These are phyloP conservation scores for Hypoxylon sp. DNA, from an alignment of 2,329 filamentous ascomycete genomes.

Conservation along the genomic window DNA sequence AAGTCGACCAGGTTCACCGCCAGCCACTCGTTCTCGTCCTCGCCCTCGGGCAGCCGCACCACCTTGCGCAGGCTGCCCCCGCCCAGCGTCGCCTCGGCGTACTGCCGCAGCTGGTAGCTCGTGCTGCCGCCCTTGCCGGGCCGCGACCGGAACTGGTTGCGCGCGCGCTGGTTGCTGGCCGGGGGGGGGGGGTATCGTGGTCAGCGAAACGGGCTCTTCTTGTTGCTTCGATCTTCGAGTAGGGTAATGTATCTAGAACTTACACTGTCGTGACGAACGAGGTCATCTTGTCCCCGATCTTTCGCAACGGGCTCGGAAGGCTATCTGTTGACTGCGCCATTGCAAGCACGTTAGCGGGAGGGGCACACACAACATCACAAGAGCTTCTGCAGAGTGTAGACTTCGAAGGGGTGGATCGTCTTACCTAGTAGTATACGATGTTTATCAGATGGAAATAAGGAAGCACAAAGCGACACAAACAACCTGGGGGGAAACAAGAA, in stretches of 20 bases:
- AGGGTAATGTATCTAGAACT: slow-evolving; percentile 27
- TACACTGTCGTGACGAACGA: slow-evolving; percentile 77
- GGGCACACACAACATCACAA: slow-evolving; percentile 6
- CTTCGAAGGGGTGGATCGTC: neutral
- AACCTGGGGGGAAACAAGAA: neutral
- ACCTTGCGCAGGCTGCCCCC: slow-evolving; percentile 95
- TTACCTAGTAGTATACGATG: neutral
- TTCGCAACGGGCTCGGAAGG: slow-evolving; percentile 27
- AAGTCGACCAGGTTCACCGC: slow-evolving; percentile 99
- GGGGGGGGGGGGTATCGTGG: slow-evolving; percentile 38
- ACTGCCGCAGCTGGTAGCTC: slow-evolving; percentile 92
- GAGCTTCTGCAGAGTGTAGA: neutral
- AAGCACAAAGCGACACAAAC: slow-evolving; percentile 5
- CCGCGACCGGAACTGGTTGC: slow-evolving; percentile 90
- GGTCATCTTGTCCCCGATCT: slow-evolving; percentile 62
- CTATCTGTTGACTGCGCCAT: slow-evolving; percentile 36
- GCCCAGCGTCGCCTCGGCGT: slow-evolving; percentile 95
- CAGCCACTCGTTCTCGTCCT: slow-evolving; percentile 97
- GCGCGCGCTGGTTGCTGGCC: slow-evolving; percentile 81
- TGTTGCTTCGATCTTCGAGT: slow-evolving; percentile 32
- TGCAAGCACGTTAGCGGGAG: slow-evolving; percentile 37
- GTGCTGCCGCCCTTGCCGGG: slow-evolving; percentile 85
- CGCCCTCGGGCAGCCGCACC: slow-evolving; percentile 94
- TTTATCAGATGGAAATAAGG: neutral
- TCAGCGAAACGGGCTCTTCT: slow-evolving; percentile 38